phyloP scores from a whole-genome alignment of 257 asterid species.

The Ocimum tenuiflorum region DNA sequence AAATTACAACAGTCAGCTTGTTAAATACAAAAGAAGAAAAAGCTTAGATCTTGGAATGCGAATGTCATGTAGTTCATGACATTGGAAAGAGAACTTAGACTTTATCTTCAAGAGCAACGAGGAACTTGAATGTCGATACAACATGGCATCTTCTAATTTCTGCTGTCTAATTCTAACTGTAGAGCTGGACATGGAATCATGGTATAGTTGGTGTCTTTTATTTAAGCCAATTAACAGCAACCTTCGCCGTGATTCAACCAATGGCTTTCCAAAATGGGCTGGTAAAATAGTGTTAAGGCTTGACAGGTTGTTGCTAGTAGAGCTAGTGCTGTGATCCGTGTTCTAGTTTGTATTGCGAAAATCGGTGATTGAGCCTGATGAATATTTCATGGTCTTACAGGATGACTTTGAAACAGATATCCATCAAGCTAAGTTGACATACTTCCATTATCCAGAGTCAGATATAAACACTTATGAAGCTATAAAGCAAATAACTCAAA shows the following conservation, averaged over 20 bases:
- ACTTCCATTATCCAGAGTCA: not conserved
- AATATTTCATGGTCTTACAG: not conserved
- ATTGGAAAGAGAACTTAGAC: not conserved
- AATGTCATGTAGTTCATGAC: not conserved
- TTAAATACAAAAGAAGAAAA: not conserved
- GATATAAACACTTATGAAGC: not conserved
- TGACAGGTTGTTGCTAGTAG: not conserved
- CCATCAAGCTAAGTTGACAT: not conserved
- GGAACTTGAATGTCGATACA: not conserved
- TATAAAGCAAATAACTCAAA: not conserved
- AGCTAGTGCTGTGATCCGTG: not conserved
- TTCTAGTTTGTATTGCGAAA: not conserved
- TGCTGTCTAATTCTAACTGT: constrained; percentile 1
- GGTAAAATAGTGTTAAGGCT: not conserved
- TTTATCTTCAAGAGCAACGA: not conserved
- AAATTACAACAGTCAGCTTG: not conserved
- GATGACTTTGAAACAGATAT: too few species aligned
- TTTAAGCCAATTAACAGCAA: not conserved
- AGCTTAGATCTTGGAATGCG: not conserved
- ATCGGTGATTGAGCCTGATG: not conserved
- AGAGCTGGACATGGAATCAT: not conserved
- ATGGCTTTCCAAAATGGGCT: not conserved
- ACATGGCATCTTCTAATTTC: not conserved
- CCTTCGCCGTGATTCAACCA: not conserved
- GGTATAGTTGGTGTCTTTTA: not conserved